Evolutionary conservation across 2,329 filamentous ascomycete genomes (phyloP), one percentile per base, ranked within the genome.

Genomic region (Alternaria triticina): DNA sequence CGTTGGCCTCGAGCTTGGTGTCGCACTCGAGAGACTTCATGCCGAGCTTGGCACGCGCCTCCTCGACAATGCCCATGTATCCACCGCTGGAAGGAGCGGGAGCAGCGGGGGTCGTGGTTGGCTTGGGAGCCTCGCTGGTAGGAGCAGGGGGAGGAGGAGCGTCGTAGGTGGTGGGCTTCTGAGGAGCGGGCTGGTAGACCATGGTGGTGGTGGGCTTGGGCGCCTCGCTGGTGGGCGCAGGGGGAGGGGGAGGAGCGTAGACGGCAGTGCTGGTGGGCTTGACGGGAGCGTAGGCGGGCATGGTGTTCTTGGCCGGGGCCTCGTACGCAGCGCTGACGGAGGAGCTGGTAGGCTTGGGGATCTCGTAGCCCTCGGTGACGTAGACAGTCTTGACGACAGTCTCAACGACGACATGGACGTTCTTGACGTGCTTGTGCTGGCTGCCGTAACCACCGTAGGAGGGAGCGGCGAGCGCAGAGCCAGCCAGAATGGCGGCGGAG

Each of bases 21-120:
- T 72, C 68, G 23, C 59, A 33, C 45, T 54, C 49, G 47, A 77
- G 72, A 1, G 49, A 3, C 47, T 52, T 57, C 51, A 75, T 64
- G 60, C 73, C 73, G 57, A 78, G 20, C 71, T 77, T 77, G 3
- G 30, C 20, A 54, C 76, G 75, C 70, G 72, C 78, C 33, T 68
- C 62, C 44, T 70, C 67, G 57, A 76, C 72, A 23, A 70, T 58
- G 57, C 45, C 72, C 66, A 73, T 70, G 69, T 77, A 78, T 54
- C 69, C 72, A 44, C 54, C 55, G 30, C 62, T 30, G 43, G 63
- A 36, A 20, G 71, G 56, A 51, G 65, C 43, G 7, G 68, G 62
- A 20, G 62, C 44, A 13, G 68, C 62, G 5, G 61, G 45, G 30
- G 59, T 45, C 13, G 59, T 52, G 17, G 62, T 43, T 23, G 63